Base-by-base conservation (phyloP, 169 alveolate genomes). In the Plasmodium relictum region DNA sequence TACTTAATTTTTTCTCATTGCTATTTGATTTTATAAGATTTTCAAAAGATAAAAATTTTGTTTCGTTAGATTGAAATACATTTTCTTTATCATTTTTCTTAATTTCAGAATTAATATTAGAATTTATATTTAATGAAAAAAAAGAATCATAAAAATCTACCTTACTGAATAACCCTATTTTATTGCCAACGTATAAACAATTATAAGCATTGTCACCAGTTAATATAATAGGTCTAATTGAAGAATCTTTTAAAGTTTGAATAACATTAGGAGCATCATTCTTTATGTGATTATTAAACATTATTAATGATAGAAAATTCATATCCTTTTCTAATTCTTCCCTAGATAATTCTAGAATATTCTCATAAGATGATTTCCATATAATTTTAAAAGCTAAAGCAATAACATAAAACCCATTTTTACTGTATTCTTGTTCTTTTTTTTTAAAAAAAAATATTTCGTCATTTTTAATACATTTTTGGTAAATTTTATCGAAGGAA, bases 201-300 rank as follows among this genome's bases (percentile, higher is more conserved):
- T 94, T 94, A 68, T 93, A 93, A 4, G 93, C 91, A 70, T 94
- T 92, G 68, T 94, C 96, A 20, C 96, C 96, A 18, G 96, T 94
- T 68, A 94, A 74, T 45, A 94, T 94, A 31, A 94, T 92, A 1
- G 96, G 93, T 39, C 96, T 88, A 39, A 94, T 95, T 45, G 91
- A 91, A 31, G 95, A 94, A 39, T 83, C 89, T 16, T 91, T 93
- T n/a, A 94, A 62, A 0, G 91, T 94, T 62, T 88, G 91, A 12
- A 94, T 54, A 14, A 94, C 95, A 24, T 62, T 22, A 5, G 45
- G 72, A 39, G 95, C 93, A 63, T 94, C 96, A 44, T 58, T 72
- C 24, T 95, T 88, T 12, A 94, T 93, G 20, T 90, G 87, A 90
- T 94, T 94, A 70, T 87, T 94, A 90, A 94, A 94, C 73, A 94